Percentiles rank a stretch among this genome's conserved stretches.
These are phyloP conservation scores for Passalora sequoiae DNA, from an alignment of 2,329 filamentous ascomycete genomes.

Conservation along the genomic window DNA sequence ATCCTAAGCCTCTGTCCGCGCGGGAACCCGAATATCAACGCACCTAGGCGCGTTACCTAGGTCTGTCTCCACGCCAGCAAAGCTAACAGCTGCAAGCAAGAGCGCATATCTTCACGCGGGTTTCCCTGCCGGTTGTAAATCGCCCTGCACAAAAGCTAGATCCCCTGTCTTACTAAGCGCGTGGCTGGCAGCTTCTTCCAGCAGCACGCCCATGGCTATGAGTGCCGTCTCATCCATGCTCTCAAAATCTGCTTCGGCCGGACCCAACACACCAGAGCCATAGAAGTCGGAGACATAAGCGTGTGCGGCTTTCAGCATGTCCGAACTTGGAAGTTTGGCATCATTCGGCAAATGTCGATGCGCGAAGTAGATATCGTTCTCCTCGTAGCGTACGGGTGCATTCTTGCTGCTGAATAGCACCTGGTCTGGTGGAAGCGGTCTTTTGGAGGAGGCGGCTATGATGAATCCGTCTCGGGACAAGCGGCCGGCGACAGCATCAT, in stretches of 20 bases:
- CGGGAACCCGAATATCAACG: too few relatives aligned
- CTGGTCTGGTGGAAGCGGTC: constrained; percentile 59
- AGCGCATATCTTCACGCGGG: too few relatives aligned
- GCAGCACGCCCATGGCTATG: constrained; percentile 66
- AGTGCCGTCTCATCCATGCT: constrained; percentile 76
- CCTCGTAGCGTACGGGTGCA: constrained; percentile 63
- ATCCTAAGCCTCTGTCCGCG: constrained; percentile 61
- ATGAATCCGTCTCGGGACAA: constrained; percentile 45
- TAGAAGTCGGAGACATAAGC: constrained; percentile 65
- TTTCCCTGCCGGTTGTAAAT: too few relatives aligned
- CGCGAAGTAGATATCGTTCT: constrained; percentile 67
- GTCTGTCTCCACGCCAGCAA: too few relatives aligned
- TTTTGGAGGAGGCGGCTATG: constrained; percentile 29
- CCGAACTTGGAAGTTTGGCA: constrained; percentile 58
- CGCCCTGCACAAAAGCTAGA: constrained; percentile 61
- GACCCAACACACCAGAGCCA: constrained; percentile 31
- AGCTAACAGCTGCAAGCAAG: too few relatives aligned
- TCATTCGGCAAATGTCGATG: constrained; percentile 51
- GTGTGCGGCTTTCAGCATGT: constrained; percentile 65
- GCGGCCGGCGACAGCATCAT: constrained; percentile 64
- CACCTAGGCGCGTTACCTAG: too few relatives aligned
- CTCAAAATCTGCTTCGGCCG: constrained; percentile 40
- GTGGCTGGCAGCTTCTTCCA: constrained; percentile 64
- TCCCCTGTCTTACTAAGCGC: constrained; percentile 61
- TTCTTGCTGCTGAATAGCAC: constrained; percentile 61